Percentiles rank a stretch among this genome's conserved stretches.
phyloP scores from a whole-genome alignment of 768 basidiomycete genomes.

The Mycena albidolilacea region DNA sequence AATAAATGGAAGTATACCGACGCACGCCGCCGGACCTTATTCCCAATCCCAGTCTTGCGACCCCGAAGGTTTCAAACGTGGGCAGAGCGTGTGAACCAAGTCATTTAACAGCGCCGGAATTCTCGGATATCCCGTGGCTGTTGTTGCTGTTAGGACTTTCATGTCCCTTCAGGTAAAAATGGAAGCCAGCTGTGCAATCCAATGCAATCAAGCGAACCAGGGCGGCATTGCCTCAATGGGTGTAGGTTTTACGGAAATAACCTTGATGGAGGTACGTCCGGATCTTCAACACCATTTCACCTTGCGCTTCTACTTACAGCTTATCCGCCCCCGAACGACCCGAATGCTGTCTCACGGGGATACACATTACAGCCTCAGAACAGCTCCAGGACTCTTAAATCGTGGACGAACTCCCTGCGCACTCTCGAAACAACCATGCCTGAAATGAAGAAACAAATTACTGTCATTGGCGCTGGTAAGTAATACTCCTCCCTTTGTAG shows the following conservation, averaged over 20 bases:
- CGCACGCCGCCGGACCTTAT: too few species aligned
- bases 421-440: constrained; percentile 2
- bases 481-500: not conserved
- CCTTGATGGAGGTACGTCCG: not conserved
- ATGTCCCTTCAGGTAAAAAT: too few species aligned
- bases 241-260: not conserved
- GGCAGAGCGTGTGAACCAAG: too few species aligned
- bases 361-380: not conserved
- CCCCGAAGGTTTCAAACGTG: too few species aligned
- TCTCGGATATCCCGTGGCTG: too few species aligned
- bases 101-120: too few species aligned
- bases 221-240: not conserved
- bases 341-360: not conserved
- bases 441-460: constrained; percentile 12
- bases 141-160: too few species aligned
- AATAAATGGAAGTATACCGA: too few species aligned
- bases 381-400: not conserved
- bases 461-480: constrained; percentile 21
- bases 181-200: too few species aligned
- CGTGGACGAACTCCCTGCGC: not conserved
- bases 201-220: too few species aligned
- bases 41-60: too few species aligned
- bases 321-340: not conserved
- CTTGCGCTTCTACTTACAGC: not conserved
- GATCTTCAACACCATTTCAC: not conserved